phyloP scores from a whole-genome alignment of 1,284 basidiomycete genomes.

The Sanguinoderma infundibulare region DNA sequence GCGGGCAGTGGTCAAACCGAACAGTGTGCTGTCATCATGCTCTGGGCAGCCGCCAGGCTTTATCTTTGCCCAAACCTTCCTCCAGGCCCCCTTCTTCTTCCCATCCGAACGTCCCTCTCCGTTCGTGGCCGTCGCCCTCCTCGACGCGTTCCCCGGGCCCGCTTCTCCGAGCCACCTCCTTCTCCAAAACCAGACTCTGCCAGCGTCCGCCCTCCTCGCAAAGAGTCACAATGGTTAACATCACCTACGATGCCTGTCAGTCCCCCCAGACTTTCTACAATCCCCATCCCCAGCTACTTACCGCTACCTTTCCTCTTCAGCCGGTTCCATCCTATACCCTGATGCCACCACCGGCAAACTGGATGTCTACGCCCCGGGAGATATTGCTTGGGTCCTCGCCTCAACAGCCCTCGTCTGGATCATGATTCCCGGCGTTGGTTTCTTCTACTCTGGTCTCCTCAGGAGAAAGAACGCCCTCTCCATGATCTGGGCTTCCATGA shows the following conservation, averaged over 20 bases:
- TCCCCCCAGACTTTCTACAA: constrained; percentile 4
- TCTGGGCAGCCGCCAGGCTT: constrained; percentile 3
- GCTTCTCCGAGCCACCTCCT: too few species aligned
- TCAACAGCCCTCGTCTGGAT: constrained; percentile 84
- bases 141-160: constrained; percentile 11
- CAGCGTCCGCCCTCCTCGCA: constrained; percentile 2
- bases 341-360: constrained; percentile 34
- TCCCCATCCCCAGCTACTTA: constrained; percentile 4
- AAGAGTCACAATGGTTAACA: constrained; percentile 48
- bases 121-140: constrained; percentile 9
- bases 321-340: constrained; percentile 33
- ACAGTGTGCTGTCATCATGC: not conserved
- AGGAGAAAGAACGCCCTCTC: constrained; percentile 91
- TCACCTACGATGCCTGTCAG: constrained; percentile 56
- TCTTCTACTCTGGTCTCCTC: constrained; percentile 87
- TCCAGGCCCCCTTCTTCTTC: constrained; percentile 6
- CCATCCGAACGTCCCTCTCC: constrained; percentile 15
- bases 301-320: constrained; percentile 17
- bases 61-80: constrained; percentile 15
- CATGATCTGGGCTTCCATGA: constrained; percentile 89
- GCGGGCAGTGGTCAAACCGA: not conserved
- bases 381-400: constrained; percentile 80
- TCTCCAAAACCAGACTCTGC: constrained; percentile 8
- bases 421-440: constrained; percentile 92
- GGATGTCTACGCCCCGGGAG: constrained; percentile 72